Percentiles rank a stretch among this genome's conserved stretches.
Conservation (phyloP, 192 early-diverging fungal species). For the Rhizoclosmatium sp. region DNA sequence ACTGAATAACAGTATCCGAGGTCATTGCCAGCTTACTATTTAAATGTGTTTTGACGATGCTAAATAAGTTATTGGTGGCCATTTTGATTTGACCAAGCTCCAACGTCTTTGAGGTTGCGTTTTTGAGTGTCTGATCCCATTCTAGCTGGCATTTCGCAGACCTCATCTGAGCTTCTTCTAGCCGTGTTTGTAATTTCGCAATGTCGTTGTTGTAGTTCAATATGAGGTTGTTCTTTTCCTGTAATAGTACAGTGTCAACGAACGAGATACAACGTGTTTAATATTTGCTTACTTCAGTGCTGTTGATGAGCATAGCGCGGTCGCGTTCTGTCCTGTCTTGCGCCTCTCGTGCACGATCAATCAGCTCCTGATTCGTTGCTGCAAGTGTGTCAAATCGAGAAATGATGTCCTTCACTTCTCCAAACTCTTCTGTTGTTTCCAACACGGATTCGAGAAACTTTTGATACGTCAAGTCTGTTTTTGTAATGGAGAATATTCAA, state of each 20-base stretch:
- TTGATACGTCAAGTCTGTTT: slow-evolving; percentile 61
- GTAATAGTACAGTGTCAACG: background rate
- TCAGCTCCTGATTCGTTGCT: slow-evolving; percentile 65
- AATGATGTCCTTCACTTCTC: slow-evolving; percentile 69
- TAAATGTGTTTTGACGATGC: slow-evolving; percentile 63
- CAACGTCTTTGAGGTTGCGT: slow-evolving; percentile 62
- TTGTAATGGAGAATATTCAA: background rate
- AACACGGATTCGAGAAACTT: slow-evolving; percentile 63
- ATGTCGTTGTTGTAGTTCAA: slow-evolving; percentile 72
- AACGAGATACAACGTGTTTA: background rate
- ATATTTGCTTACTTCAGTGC: slow-evolving; percentile 54
- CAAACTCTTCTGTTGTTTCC: slow-evolving; percentile 66
- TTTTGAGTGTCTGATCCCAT: slow-evolving; percentile 61
- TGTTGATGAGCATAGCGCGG: slow-evolving; percentile 53
- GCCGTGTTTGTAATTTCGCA: slow-evolving; percentile 64
- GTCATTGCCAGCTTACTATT: slow-evolving; percentile 59
- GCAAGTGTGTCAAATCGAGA: slow-evolving; percentile 68
- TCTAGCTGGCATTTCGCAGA: slow-evolving; percentile 60
- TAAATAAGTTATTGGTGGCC: slow-evolving; percentile 69
- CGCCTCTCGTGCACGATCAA: slow-evolving; percentile 63
- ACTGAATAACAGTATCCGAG: slow-evolving; percentile 55
- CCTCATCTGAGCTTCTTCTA: slow-evolving; percentile 59
- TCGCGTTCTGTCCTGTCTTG: slow-evolving; percentile 65
- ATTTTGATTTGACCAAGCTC: slow-evolving; percentile 70
- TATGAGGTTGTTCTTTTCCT: slow-evolving; percentile 70